These are phyloP conservation scores for Mycena latifolia DNA, from an alignment of 768 basidiomycete species.

Conservation along the genomic window DNA sequence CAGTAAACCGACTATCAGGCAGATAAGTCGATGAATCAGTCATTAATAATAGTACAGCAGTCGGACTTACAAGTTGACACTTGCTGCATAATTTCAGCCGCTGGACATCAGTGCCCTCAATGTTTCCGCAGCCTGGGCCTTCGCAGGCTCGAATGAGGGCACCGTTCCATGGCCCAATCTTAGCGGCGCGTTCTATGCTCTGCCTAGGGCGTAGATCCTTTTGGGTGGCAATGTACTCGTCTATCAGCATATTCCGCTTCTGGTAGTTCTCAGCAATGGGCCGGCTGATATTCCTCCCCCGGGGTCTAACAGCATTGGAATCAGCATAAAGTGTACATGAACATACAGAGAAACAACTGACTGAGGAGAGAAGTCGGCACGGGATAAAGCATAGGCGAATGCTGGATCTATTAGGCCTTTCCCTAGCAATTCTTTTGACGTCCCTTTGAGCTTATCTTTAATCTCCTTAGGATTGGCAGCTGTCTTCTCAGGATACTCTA, in stretches of 20 bases:
- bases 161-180: conserved; percentile 22
- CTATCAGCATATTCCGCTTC: conserved; percentile 11
- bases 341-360: not conserved
- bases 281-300: conserved; percentile 7
- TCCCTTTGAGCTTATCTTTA: not conserved
- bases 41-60: not conserved
- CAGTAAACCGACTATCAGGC: conserved; percentile 12
- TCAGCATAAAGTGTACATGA: not conserved
- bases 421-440: not conserved
- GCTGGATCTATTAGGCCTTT: conserved; percentile 17
- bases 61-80: conserved; percentile 16
- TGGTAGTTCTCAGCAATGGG: not conserved
- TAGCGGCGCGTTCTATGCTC: conserved; percentile 19
- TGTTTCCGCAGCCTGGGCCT: conserved; percentile 11
- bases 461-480: not conserved
- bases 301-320: conserved; percentile 4
- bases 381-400: conserved; percentile 10
- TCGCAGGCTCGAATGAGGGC: conserved; percentile 20
- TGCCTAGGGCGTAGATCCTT: conserved; percentile 6
- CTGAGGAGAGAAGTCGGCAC: conserved; percentile 6
- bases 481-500: not conserved
- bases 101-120: not conserved
- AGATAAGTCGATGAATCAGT: no score
- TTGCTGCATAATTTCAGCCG: conserved; percentile 12
- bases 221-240: conserved; percentile 19